phyloP scores from a whole-genome alignment of 345 rosid genomes.

The Hibiscus trionum region DNA sequence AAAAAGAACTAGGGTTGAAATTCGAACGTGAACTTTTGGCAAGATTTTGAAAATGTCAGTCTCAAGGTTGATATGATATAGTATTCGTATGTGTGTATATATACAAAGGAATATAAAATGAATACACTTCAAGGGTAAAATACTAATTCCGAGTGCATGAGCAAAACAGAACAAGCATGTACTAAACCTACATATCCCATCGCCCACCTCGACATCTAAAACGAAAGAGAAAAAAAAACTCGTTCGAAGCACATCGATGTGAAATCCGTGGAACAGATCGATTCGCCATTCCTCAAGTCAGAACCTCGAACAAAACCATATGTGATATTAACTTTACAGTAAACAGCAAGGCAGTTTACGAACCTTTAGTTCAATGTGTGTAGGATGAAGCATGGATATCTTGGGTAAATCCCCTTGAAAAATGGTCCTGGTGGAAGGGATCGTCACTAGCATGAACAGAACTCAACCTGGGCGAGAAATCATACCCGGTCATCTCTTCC shows the following conservation, averaged over 20 bases:
- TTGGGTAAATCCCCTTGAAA: conserved; percentile 31
- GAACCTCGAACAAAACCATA: background rate
- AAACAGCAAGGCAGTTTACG: background rate
- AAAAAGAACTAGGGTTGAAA: too few species aligned
- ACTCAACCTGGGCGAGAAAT: conserved; percentile 70
- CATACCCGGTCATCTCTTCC: conserved; percentile 48
- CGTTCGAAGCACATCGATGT: background rate
- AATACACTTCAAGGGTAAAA: too few species aligned
- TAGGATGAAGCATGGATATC: conserved; percentile 2
- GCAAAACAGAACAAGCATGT: too few species aligned
- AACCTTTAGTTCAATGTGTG: background rate
- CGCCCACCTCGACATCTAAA: background rate
- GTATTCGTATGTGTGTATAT: too few species aligned
- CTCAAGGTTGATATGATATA: too few species aligned
- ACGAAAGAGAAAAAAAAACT: too few species aligned
- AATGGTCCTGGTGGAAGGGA: conserved; percentile 72
- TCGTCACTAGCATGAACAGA: conserved; percentile 66
- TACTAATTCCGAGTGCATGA: too few species aligned
- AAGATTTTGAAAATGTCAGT: too few species aligned
- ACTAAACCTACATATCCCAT: background rate
- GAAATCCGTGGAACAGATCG: background rate
- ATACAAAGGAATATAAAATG: too few species aligned
- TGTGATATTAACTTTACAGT: background rate
- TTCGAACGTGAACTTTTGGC: too few species aligned
- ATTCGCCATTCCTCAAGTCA: background rate